A percentile compares a stretch with the other conserved stretches of the same genome.
Evolutionary conservation across 305 asterid genomes (phyloP).

Genomic region (Andrographis paniculata): DNA sequence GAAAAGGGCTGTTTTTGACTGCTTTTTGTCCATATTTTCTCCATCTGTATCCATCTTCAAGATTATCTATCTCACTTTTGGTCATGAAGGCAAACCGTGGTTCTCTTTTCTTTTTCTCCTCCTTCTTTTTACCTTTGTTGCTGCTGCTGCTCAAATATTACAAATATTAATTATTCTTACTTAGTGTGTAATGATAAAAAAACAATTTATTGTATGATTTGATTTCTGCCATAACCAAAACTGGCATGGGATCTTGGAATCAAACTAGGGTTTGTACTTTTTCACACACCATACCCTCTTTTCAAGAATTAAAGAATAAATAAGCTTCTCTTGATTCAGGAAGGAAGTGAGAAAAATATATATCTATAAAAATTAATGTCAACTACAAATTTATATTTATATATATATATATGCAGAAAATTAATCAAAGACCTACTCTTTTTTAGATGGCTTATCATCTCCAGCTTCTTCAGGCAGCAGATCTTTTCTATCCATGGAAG

Average conservation of each 20-base stretch:
- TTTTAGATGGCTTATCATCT: slow-evolving; percentile 44
- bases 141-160: slow-evolving; percentile 13
- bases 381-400: too few species aligned
- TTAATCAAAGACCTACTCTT: slow-evolving; percentile 59
- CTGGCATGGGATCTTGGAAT: not conserved
- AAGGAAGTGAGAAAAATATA: too few species aligned
- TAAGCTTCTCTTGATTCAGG: too few species aligned
- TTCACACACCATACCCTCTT: too few species aligned
- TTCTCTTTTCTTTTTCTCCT: slow-evolving; percentile 46
- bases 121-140: slow-evolving; percentile 34
- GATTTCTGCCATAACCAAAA: too few species aligned
- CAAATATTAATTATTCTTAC: too few species aligned
- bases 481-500: slow-evolving; percentile 40
- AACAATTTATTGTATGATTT: too few species aligned
- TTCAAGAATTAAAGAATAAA: too few species aligned
- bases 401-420: too few species aligned
- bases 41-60: slow-evolving; percentile 87
- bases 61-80: slow-evolving; percentile 63
- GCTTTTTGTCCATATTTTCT: slow-evolving; percentile 90
- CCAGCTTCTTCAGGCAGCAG: slow-evolving; percentile 18
- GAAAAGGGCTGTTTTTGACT: slow-evolving; percentile 66
- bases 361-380: too few species aligned
- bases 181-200: too few species aligned
- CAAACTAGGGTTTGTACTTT: slow-evolving; percentile 27
- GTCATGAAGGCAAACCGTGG: slow-evolving; percentile 69